phyloP scores from a whole-genome alignment of 164 flowering plant species.

The Pachysandra terminalis region DNA sequence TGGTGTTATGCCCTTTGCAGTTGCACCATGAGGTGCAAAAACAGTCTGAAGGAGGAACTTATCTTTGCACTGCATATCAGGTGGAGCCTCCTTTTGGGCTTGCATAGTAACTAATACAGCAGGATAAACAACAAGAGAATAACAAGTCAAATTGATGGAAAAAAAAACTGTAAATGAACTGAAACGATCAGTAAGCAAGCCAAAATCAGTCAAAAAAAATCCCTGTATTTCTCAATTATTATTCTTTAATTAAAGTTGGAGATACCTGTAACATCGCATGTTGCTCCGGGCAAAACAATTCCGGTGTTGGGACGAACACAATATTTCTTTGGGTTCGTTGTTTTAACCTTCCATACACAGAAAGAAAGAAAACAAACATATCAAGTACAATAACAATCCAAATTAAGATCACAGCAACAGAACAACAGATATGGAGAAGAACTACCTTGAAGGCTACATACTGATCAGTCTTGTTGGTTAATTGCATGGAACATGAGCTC shows the following conservation, averaged over 20 bases:
- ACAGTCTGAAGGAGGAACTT: slow-evolving; percentile 84
- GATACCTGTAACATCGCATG: no score
- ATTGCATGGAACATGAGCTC: slow-evolving; percentile 78
- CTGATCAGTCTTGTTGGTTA: no score
- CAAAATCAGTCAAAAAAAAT: no score
- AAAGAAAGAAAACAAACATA: neutral
- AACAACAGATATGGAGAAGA: slow-evolving; percentile 56
- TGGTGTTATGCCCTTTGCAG: slow-evolving; percentile 53
- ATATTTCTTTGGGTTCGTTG: no score
- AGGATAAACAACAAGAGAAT: neutral
- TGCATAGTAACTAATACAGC: slow-evolving; percentile 72
- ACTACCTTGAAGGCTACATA: no score
- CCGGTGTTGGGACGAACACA: no score
- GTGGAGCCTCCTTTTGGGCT: slow-evolving; percentile 73
- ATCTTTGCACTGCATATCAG: no score
- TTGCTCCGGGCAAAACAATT: no score
- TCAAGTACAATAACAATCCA: neutral
- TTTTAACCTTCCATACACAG: slow-evolving; percentile 63
- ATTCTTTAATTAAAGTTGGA: neutral
- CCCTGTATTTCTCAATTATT: neutral
- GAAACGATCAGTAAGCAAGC: neutral
- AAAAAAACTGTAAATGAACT: no score
- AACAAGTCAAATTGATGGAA: no score
- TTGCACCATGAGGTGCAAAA: slow-evolving; percentile 39
- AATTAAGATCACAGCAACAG: neutral